A percentile compares a stretch with the other conserved stretches of the same genome.
Conservation (phyloP, 2,329 filamentous ascomycete species). For the Aspergillus ochraceus region DNA sequence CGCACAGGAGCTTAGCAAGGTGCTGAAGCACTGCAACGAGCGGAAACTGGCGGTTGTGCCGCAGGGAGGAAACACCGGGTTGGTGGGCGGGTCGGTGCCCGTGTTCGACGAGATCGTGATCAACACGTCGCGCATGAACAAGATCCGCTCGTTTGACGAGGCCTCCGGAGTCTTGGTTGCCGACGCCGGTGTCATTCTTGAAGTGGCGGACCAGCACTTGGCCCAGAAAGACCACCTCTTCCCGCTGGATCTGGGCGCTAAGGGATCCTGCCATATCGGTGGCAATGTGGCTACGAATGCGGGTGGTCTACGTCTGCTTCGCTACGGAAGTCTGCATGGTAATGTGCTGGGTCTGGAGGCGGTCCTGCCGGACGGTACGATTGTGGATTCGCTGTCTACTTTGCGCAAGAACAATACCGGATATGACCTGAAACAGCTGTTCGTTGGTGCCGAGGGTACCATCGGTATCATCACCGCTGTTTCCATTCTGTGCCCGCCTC, state of each 20-base stretch:
- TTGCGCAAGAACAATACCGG: slow-evolving; percentile 98
- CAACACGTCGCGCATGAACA: slow-evolving; percentile 86
- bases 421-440: slow-evolving; percentile 94
- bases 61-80: slow-evolving; percentile 93
- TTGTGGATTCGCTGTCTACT: slow-evolving; percentile 83
- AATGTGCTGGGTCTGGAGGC: slow-evolving; percentile 90
- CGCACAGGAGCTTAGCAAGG: slow-evolving; percentile 84
- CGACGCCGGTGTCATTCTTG: slow-evolving; percentile 88
- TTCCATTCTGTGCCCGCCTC: slow-evolving; percentile 84
- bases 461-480: slow-evolving; percentile 91
- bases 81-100: slow-evolving; percentile 92
- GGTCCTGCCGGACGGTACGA: slow-evolving; percentile 87
- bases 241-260: slow-evolving; percentile 94
- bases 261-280: slow-evolving; percentile 94
- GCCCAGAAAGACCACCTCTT: slow-evolving; percentile 85
- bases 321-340: slow-evolving; percentile 93
- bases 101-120: slow-evolving; percentile 98
- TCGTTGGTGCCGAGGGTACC: slow-evolving; percentile 93
- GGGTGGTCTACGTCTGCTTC: slow-evolving; percentile 81
- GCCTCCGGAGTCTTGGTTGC: slow-evolving; percentile 87
- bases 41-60: slow-evolving; percentile 90
- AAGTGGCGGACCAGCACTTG: slow-evolving; percentile 82
- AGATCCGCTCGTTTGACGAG: slow-evolving; percentile 87
- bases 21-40: slow-evolving; percentile 93
- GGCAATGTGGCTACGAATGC: slow-evolving; percentile 97